Conservation (phyloP, 78 protist genomes). For the Dictyostelium purpureum region DNA sequence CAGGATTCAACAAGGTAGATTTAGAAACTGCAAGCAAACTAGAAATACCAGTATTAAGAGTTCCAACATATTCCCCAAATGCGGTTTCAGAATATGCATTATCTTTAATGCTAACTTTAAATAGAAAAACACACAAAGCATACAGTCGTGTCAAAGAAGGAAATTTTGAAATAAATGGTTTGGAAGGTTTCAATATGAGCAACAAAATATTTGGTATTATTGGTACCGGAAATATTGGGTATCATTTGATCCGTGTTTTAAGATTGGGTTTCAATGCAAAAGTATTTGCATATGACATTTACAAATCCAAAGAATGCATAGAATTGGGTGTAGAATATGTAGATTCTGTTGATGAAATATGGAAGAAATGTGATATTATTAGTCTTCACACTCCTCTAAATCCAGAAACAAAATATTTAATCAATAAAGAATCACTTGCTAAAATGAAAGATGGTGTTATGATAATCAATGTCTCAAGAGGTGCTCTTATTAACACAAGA, state of each 20-base stretch:
- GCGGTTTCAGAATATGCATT: constrained; percentile 93
- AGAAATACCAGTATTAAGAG: constrained; percentile 84
- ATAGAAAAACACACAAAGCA: constrained; percentile 85
- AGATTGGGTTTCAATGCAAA: constrained; percentile 65
- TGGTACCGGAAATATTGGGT: constrained; percentile 91
- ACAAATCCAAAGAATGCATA: not conserved
- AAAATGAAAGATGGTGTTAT: constrained; percentile 87
- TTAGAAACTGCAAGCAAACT: constrained; percentile 55
- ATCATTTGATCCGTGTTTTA: constrained; percentile 13
- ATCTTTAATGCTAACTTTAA: constrained; percentile 73
- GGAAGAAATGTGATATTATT: constrained; percentile 79
- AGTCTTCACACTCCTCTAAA: constrained; percentile 87
- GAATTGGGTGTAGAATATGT: constrained; percentile 74
- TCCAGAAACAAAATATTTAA: constrained; percentile 74
- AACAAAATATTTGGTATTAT: constrained; percentile 77
- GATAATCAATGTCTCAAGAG: constrained; percentile 91
- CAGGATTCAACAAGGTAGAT: constrained; percentile 91
- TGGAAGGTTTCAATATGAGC: constrained; percentile 87
- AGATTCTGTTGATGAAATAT: constrained; percentile 54
- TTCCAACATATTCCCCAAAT: constrained; percentile 92
- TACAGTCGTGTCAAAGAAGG: constrained; percentile 81
- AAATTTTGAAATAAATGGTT: constrained; percentile 83
- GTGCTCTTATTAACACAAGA: constrained; percentile 85
- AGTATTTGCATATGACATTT: constrained; percentile 64
- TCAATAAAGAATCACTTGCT: constrained; percentile 78